phyloP scores from a whole-genome alignment of 192 early-diverging fungal species.

The Chytriomyces sp. region DNA sequence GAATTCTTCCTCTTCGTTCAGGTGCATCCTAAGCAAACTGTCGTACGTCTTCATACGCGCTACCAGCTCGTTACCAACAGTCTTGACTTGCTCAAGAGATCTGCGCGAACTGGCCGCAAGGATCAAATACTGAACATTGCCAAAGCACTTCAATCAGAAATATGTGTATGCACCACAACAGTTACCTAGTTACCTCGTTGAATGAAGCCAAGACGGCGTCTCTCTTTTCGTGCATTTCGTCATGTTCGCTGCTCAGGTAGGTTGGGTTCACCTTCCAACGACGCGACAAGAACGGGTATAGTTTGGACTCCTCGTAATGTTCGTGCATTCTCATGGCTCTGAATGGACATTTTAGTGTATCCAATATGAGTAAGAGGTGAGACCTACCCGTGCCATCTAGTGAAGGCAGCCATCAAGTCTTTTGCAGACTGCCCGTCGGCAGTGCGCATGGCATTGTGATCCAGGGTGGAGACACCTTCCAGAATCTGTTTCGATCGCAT shows the following conservation, averaged over 20 bases:
- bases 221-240: constrained; percentile 8
- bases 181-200: too few species aligned
- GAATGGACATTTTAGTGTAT: too few species aligned
- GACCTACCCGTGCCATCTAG: constrained; percentile 1
- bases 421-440: neutral
- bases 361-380: too few species aligned
- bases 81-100: too few species aligned
- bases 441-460: neutral
- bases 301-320: constrained; percentile 12
- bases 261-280: neutral
- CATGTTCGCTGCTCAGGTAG: constrained; percentile 2
- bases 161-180: too few species aligned
- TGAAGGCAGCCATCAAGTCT: neutral
- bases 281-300: constrained; percentile 9
- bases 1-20: constrained; percentile 19
- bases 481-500: neutral
- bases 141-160: too few species aligned
- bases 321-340: constrained; percentile 3
- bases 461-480: neutral
- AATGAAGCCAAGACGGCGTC: constrained; percentile 5
- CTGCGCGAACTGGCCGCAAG: too few species aligned
- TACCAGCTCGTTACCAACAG: neutral
- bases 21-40: neutral
- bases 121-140: too few species aligned
- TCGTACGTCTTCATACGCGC: constrained; percentile 2